A percentile compares a stretch with the other conserved stretches of the same genome.
These are phyloP conservation scores for Aspergillus mulundensis DNA, from an alignment of 495 filamentous ascomycete species.

Conservation along the genomic window DNA sequence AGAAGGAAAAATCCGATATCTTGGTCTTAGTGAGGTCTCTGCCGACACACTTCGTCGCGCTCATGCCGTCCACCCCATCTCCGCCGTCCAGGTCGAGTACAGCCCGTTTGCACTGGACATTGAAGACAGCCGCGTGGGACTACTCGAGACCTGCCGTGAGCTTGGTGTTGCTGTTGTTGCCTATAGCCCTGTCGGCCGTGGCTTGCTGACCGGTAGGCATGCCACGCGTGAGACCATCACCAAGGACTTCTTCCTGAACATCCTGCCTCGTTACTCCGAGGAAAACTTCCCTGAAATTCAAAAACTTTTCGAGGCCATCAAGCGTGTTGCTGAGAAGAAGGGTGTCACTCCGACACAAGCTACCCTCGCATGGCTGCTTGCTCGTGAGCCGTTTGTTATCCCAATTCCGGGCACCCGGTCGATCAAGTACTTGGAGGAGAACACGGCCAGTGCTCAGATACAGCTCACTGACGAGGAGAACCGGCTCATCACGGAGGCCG, in stretches of 20 bases:
- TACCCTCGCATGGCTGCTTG: not conserved
- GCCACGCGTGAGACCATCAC: slow-evolving; percentile 44
- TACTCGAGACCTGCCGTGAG: slow-evolving; percentile 56
- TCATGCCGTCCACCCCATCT: slow-evolving; percentile 53
- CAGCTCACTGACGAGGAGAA: not conserved
- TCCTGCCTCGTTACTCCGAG: not conserved
- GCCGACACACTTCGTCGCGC: slow-evolving; percentile 59
- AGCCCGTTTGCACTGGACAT: slow-evolving; percentile 56
- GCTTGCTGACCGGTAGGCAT: slow-evolving; percentile 49
- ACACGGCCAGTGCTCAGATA: not conserved
- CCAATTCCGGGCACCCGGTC: not conserved
- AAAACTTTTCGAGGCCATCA: not conserved
- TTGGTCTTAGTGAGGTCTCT: slow-evolving; percentile 58
- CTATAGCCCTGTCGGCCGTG: slow-evolving; percentile 58
- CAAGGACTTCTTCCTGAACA: slow-evolving; percentile 10
- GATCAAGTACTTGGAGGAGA: slow-evolving; percentile 4
- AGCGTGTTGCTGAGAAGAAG: not conserved
- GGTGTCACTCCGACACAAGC: not conserved
- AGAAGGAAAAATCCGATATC: slow-evolving; percentile 55
- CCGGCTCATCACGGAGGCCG: not conserved
- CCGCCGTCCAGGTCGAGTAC: slow-evolving; percentile 66
- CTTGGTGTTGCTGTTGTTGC: slow-evolving; percentile 60
- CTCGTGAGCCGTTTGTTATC: not conserved
- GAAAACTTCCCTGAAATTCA: not conserved
- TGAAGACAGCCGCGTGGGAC: slow-evolving; percentile 42